A percentile compares a stretch with the other conserved stretches of the same genome.
These are phyloP conservation scores for Brasenia schreberi DNA, from an alignment of 164 flowering plant species.

Conservation along the genomic window DNA sequence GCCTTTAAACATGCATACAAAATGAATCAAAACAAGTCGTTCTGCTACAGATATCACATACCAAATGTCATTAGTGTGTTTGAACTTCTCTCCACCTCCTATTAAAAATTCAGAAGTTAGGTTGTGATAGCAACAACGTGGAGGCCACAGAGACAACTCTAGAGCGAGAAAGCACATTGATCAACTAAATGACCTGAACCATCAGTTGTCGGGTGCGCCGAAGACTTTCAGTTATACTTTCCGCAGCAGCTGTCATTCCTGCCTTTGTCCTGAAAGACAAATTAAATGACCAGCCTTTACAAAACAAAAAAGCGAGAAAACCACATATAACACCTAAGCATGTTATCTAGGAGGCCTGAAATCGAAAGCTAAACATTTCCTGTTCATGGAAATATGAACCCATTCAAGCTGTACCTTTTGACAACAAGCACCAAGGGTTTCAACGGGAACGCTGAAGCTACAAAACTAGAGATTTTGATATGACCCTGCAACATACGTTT, in stretches of 20 bases:
- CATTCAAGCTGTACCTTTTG: neutral
- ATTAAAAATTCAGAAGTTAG: slow-evolving; percentile 5
- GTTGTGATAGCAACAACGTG: neutral
- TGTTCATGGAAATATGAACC: neutral
- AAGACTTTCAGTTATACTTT: slow-evolving; percentile 88
- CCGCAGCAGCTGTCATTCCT: slow-evolving; percentile 95
- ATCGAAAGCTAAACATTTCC: too few relatives aligned
- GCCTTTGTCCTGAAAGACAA: slow-evolving; percentile 61
- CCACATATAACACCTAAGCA: neutral
- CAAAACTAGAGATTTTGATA: too few relatives aligned
- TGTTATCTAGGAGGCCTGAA: too few relatives aligned
- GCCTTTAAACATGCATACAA: neutral
- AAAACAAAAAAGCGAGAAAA: neutral
- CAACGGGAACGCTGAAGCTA: too few relatives aligned
- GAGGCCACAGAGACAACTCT: neutral
- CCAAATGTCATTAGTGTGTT: slow-evolving; percentile 70
- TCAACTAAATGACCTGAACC: slow-evolving; percentile 54
- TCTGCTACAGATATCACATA: slow-evolving; percentile 16
- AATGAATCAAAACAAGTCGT: neutral
- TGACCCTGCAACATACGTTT: too few relatives aligned
- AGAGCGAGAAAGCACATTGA: neutral
- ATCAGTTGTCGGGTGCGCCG: slow-evolving; percentile 84
- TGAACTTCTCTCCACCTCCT: slow-evolving; percentile 94
- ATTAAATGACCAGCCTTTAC: neutral
- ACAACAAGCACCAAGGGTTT: too few relatives aligned